Percentiles rank a stretch among this genome's conserved stretches.
Conservation (phyloP, 768 basidiomycete species). For the Omphalotus guepiniiformis region DNA sequence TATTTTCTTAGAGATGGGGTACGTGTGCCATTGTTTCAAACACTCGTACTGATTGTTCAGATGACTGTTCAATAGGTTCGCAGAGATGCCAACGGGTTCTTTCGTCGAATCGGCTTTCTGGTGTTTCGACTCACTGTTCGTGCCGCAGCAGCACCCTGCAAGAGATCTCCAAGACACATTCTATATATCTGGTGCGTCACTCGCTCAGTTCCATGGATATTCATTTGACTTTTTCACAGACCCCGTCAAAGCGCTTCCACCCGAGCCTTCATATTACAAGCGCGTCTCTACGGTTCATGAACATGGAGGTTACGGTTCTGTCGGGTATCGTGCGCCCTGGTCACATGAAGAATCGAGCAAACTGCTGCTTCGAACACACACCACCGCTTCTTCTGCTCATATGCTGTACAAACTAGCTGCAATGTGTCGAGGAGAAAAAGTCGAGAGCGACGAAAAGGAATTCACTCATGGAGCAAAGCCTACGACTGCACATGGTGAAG, state of each 20-base stretch:
- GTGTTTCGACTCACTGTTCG: conserved; percentile 98
- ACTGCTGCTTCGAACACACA: conserved; percentile 93
- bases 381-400: conserved; percentile 88
- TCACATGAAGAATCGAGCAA: conserved; percentile 87
- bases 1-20: conserved; percentile 99
- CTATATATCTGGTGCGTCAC: conserved; percentile 78
- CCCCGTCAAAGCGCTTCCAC: conserved; percentile 70
- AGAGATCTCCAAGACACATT: conserved; percentile 98
- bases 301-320: conserved; percentile 85
- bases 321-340: conserved; percentile 98
- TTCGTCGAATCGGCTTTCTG: conserved; percentile 99
- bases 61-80: conserved; percentile 70
- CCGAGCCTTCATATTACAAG: conserved; percentile 80
- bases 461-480: conserved; percentile 33
- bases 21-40: conserved; percentile 18
- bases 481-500: conserved; percentile 22
- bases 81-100: conserved; percentile 95
- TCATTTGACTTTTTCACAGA: conserved; percentile 41
- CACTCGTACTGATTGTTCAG: neutral
- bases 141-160: conserved; percentile 98
- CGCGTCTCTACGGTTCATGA: conserved; percentile 82
- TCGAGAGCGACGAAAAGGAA: conserved; percentile 38
- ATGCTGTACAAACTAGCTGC: conserved; percentile 96
- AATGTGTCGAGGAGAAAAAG: conserved; percentile 60
- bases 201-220: neutral